These are phyloP conservation scores for Penicillium expansum DNA, from an alignment of 2,329 filamentous ascomycete genomes.

Conservation along the genomic window DNA sequence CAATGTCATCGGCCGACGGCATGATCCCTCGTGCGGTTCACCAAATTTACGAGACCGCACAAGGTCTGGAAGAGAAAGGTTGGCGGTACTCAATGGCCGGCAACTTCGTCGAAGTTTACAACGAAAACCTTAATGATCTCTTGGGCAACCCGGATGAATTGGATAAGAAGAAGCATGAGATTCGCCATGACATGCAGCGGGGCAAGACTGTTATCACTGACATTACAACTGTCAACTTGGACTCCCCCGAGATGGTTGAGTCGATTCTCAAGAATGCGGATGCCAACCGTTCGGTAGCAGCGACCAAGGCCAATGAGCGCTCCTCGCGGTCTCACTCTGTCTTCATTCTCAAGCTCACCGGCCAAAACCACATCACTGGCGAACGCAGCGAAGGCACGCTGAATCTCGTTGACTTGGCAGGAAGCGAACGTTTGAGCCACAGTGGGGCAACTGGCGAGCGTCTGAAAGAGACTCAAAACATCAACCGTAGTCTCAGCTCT, in stretches of 20 bases:
- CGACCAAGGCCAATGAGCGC: slow-evolving; percentile 95
- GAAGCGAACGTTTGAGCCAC: slow-evolving; percentile 85
- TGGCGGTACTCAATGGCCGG: slow-evolving; percentile 95
- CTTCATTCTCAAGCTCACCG: slow-evolving; percentile 75
- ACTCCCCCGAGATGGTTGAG: slow-evolving; percentile 77
- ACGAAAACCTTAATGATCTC: slow-evolving; percentile 91
- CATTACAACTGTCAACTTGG: slow-evolving; percentile 70
- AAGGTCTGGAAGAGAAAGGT: slow-evolving; percentile 79
- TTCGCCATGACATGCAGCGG: slow-evolving; percentile 77
- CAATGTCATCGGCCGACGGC: slow-evolving; percentile 86
- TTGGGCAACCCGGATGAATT: slow-evolving; percentile 69
- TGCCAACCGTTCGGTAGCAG: slow-evolving; percentile 85
- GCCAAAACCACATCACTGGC: slow-evolving; percentile 68
- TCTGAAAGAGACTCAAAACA: slow-evolving; percentile 91
- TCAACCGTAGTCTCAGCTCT: slow-evolving; percentile 91
- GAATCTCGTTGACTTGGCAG: slow-evolving; percentile 93
- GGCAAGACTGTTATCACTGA: slow-evolving; percentile 81
- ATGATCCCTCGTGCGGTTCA: slow-evolving; percentile 93
- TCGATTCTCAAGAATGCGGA: slow-evolving; percentile 75
- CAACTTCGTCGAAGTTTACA: slow-evolving; percentile 96
- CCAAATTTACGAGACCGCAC: slow-evolving; percentile 89
- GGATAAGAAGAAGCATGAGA: slow-evolving; percentile 80
- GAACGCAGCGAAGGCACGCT: slow-evolving; percentile 89
- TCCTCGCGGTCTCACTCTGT: slow-evolving; percentile 94
- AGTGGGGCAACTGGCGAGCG: slow-evolving; percentile 82